Evolutionary conservation across 768 basidiomycete genomes (phyloP), one percentile per base, ranked within the genome.

Genomic region (Boletus vermiculosoides): DNA sequence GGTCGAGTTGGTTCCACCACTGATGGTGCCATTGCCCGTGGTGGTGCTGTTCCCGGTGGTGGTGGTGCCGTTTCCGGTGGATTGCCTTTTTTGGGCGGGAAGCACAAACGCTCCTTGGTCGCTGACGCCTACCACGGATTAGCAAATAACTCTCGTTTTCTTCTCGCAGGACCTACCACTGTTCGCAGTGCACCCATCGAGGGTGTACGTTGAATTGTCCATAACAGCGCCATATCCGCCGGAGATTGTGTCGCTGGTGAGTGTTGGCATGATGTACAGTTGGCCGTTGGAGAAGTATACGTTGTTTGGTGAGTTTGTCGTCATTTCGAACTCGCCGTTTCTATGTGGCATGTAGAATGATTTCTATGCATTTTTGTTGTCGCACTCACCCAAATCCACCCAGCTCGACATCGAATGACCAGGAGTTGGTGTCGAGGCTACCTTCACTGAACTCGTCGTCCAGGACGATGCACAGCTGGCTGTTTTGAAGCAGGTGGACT

Each of bases 191-290:
- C 76, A 78, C 6, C 66, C 77, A 4, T 66, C 63, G n/a, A 80
- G 66, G 18, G 63, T 68, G 59, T 77, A 74, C 23, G 65, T 70
- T 1, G 58, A 64, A 20, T 79, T 80, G 62, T 80, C 64, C 56
- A 75, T 66, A 20, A 84, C 74, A 0, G 73, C 66, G 52, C 63
- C 50, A 0, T 64, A 71, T 9, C 76, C 75, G 4, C 70, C 70
- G 28, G 56, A 36, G 62, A 84, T 69, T 5, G 70, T 67, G 63
- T 83, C 82, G 40, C 77, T 74, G 7, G 84, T 84, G 57, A 85
- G 76, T 9, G 84, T 85, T 11, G 84, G 74, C 65, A 82, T 77
- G 69, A 86, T 81, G 74, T 82, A 84, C 34, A 86, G 75, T 54
- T 78, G 68, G 10, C 78, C 77, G 67, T 82, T 75, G 41, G 76